phyloP scores from a whole-genome alignment of 2,329 filamentous ascomycete genomes.

The Paracorniculantispora psalliotae region DNA sequence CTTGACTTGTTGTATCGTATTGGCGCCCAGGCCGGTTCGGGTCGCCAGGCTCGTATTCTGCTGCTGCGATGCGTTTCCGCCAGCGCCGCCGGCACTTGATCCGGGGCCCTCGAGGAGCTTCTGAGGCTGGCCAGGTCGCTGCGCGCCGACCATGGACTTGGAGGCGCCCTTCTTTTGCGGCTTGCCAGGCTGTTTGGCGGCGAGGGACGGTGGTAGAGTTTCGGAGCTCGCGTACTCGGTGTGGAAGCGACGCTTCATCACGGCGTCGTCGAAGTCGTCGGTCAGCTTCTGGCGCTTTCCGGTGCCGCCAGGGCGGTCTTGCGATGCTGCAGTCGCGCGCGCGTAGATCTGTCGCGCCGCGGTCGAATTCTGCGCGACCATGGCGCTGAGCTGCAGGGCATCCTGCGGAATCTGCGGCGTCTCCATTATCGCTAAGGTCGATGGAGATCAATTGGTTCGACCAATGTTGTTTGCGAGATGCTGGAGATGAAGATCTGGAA shows the following conservation, averaged over 20 bases:
- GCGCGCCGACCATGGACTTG: constrained; percentile 41
- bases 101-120: constrained; percentile 39
- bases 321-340: constrained; percentile 19
- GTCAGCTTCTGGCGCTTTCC: constrained; percentile 36
- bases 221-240: constrained; percentile 74
- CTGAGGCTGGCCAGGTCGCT: constrained; percentile 29
- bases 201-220: constrained; percentile 71
- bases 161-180: constrained; percentile 25
- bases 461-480: neutral
- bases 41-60: constrained; percentile 30
- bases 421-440: constrained; percentile 27
- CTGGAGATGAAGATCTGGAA: neutral
- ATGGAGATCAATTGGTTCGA: constrained; percentile 9
- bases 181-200: constrained; percentile 66
- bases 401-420: constrained; percentile 28
- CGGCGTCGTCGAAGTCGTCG: constrained; percentile 29
- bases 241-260: constrained; percentile 48
- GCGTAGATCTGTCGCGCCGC: constrained; percentile 29
- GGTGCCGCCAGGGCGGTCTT: constrained; percentile 16
- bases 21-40: constrained; percentile 19
- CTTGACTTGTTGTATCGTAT: constrained; percentile 46
- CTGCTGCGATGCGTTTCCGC: constrained; percentile 22
- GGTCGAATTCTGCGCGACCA: constrained; percentile 32
- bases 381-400: constrained; percentile 29
- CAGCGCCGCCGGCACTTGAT: constrained; percentile 30